Evolutionary conservation across 2,329 filamentous ascomycete species (phyloP).

Genomic region (Paecilomyces niveus): DNA sequence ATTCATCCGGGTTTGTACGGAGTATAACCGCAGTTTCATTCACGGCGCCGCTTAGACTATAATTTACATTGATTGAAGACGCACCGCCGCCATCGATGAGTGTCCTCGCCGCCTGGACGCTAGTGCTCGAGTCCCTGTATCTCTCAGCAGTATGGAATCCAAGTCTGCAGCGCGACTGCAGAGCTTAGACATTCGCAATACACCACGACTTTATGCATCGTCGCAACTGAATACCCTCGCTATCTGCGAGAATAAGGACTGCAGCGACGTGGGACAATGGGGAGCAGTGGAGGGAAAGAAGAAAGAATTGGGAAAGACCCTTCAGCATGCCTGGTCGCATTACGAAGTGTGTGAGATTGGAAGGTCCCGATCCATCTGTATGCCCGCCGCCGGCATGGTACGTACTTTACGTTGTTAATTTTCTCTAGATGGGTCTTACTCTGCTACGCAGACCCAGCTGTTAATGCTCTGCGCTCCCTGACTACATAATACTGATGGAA

Average conservation of each 20-base stretch:
- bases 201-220: neutral
- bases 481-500: neutral
- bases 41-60: neutral
- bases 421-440: neutral
- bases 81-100: conserved; percentile 5
- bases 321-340: neutral
- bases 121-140: neutral
- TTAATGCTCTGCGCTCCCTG: neutral
- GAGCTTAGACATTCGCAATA: neutral
- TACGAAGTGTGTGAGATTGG: neutral
- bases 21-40: neutral
- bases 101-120: neutral
- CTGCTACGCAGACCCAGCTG: neutral
- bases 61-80: neutral
- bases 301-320: neutral
- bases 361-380: neutral
- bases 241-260: neutral
- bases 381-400: neutral
- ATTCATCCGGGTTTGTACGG: neutral
- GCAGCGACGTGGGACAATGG: neutral
- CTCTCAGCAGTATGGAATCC: conserved; percentile 10
- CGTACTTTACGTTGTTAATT: neutral
- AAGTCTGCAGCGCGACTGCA: neutral
- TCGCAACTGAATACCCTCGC: neutral
- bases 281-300: neutral